Percentiles rank a stretch among this genome's conserved stretches.
These are phyloP conservation scores for Gracilaria gracilis DNA, from an alignment of 23 red algal genomes.

Conservation along the genomic window DNA sequence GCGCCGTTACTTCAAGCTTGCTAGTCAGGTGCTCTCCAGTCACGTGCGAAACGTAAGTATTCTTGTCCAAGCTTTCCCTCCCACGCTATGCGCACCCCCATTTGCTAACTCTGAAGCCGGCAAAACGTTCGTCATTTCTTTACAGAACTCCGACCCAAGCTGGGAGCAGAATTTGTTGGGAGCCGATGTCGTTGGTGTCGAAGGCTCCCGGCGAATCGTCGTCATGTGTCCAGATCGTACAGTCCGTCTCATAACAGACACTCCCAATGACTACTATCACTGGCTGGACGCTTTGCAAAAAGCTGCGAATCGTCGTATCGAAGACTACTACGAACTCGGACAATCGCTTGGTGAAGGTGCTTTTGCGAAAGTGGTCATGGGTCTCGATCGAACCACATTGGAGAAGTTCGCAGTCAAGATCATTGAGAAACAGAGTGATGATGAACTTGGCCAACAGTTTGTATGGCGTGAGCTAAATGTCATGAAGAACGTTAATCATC, in stretches of 20 bases:
- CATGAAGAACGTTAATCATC: slow-evolving; percentile 84
- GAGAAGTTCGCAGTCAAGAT: slow-evolving; percentile 96
- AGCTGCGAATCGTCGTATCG: slow-evolving; percentile 74
- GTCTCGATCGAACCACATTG: slow-evolving; percentile 85
- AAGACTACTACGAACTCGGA: slow-evolving; percentile 89
- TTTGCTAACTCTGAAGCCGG: neutral
- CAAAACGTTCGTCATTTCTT: neutral
- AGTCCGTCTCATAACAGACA: slow-evolving; percentile 72
- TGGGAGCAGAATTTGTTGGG: slow-evolving; percentile 81
- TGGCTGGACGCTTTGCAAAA: slow-evolving; percentile 82
- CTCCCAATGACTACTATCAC: slow-evolving; percentile 66
- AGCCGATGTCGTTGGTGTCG: slow-evolving; percentile 68
- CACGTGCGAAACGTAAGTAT: slow-evolving; percentile 79
- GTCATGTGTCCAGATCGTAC: slow-evolving; percentile 78
- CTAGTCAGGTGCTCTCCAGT: slow-evolving; percentile 74
- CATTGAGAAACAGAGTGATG: slow-evolving; percentile 86
- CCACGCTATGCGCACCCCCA: neutral
- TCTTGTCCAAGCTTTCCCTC: neutral
- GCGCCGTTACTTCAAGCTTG: slow-evolving; percentile 80
- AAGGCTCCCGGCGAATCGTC: slow-evolving; percentile 55
- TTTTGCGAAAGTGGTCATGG: slow-evolving; percentile 91
- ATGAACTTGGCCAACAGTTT: slow-evolving; percentile 73
- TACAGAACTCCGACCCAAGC: slow-evolving; percentile 58
- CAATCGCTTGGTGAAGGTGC: slow-evolving; percentile 89
- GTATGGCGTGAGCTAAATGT: slow-evolving; percentile 92